These are phyloP conservation scores for Carallia pectinifolia DNA, from an alignment of 345 rosid genomes.

Conservation along the genomic window DNA sequence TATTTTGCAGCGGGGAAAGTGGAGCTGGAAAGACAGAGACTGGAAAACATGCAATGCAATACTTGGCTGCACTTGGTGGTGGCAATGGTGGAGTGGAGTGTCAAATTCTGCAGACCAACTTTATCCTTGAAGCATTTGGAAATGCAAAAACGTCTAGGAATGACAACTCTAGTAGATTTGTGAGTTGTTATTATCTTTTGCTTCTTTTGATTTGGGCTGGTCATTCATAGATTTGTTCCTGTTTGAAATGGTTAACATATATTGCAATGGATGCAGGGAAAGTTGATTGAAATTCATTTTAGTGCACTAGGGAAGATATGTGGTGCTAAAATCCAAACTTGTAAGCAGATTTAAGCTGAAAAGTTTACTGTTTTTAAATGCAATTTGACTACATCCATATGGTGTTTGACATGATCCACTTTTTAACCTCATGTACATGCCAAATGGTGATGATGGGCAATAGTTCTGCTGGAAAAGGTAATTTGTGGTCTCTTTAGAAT, in stretches of 20 bases:
- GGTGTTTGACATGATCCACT: slow-evolving; percentile 29
- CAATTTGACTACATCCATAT: slow-evolving; percentile 2
- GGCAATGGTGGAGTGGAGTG: slow-evolving; percentile 65
- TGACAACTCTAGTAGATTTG: slow-evolving; percentile 93
- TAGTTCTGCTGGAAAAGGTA: slow-evolving; percentile 97
- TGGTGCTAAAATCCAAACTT: slow-evolving; percentile 81
- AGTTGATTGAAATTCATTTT: slow-evolving; percentile 83
- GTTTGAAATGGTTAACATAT: slow-evolving; percentile 9
- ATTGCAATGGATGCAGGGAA: slow-evolving; percentile 60
- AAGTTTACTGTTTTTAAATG: slow-evolving; percentile 11
- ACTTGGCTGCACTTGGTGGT: slow-evolving; percentile 85
- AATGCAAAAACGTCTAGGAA: slow-evolving; percentile 93
- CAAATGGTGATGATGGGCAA: slow-evolving; percentile 20
- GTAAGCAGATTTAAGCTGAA: slow-evolving; percentile 44
- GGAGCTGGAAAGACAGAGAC: slow-evolving; percentile 99
- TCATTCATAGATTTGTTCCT: not conserved
- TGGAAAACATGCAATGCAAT: slow-evolving; percentile 85
- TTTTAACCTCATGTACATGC: slow-evolving; percentile 15
- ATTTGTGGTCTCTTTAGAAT: slow-evolving; percentile 21
- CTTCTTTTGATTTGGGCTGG: slow-evolving; percentile 6
- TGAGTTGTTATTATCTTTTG: slow-evolving; percentile 35
- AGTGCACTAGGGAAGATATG: slow-evolving; percentile 71
- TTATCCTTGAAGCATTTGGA: slow-evolving; percentile 95
- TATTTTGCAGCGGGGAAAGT: slow-evolving; percentile 82
- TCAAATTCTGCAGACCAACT: slow-evolving; percentile 62